Base-by-base conservation (phyloP, 2,329 filamentous ascomycete genomes). In the Aspergillus sp. region DNA sequence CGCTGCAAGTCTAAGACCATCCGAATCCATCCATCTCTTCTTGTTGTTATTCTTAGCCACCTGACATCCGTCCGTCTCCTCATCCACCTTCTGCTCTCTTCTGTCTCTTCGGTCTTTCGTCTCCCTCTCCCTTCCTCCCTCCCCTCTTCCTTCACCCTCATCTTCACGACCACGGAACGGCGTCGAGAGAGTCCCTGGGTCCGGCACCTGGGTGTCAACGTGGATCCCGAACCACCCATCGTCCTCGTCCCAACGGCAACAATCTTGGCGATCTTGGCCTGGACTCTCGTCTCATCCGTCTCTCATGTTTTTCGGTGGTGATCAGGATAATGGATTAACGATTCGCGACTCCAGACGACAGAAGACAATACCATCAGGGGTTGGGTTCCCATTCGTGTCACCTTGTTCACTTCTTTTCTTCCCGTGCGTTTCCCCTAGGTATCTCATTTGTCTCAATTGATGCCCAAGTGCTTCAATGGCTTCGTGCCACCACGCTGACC, bases 1-100 rank as follows among this genome's bases (percentile, higher is more conserved):
- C 30, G 26, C 51, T 56, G 51, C 54, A 56, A 41, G 52, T 55
- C 55, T 52, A 55, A 57, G 52, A 55, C 52, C 51, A 36, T 26
- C n/a, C 33, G 30, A 42, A 42, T 42, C 40, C 40, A 42, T 42
- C 40, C 22, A 22, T 22, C 22, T 22, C 22, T 22, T 17, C 3
- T 47, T 24, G 47, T 53, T 46, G 32, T 51, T 55, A 52, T 55
- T 55, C 49, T 54, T 58, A 51, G 51, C 48, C 56, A 53, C 53
- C 50, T 51, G 53, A 54, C 53, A 56, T 52, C 47, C 47, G 51
- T 50, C 36, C 45, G 47, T 17, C 43, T 30, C 24, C 17, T 42
- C 30, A 8, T 22, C 48, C 20, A 33, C 44, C 19, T 53, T 32
- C 26, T 26, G 40, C 26, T 47, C 42, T 46, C 32, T 42, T n/a